Evolutionary conservation across 2,329 filamentous ascomycete species (phyloP), one percentile per base, ranked within the genome.

Genomic region (Fusarium goolgardi): DNA sequence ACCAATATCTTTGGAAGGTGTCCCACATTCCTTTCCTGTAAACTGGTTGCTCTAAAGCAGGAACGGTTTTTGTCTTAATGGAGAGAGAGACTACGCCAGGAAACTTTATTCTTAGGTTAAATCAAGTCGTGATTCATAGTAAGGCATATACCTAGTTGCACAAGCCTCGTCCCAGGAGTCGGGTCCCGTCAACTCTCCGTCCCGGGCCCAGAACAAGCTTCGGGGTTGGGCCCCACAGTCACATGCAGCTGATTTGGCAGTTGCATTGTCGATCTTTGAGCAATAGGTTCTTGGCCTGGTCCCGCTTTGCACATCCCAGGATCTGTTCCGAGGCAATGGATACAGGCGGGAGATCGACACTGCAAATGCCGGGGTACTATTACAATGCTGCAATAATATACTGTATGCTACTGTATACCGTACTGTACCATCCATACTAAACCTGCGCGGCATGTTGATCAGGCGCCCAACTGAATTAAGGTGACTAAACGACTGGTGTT

Each of bases 321-420:
- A 50, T 43, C 37, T 60, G 59, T 55, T 62, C 52, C 52, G 27
- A 60, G 27, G 55, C 45, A 37, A 64, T 53, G 57, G 60, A 31
- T 63, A 41, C 37, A 46, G 50, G 54, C 58, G 66, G 63, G 67
- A 67, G 67, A 69, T 69, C 67, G 67, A 64, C 67, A 64, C 46
- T 70, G 66, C 65, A 69, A 63, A 51, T 59, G 45, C 45, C 54
- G 62, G 67, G 51, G 56, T 53, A 32, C 15, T 18, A 44, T 62
- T 39, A 37, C 31, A 51, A 20, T 23, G 32, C 25, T 37, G 20
- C 32, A 40, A 20, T 35, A 11, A 27, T 34, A 23, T 50, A 51
- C 47, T 51, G 47, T 51, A 50, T 23, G 18, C 13, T 9, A n/a
- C 31, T 31, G 15, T 27, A 27, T 41, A 23, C 40, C 25, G 5